Evolutionary conservation across 306 rosid genomes (phyloP).

Genomic region (Cicer yamashitae): DNA sequence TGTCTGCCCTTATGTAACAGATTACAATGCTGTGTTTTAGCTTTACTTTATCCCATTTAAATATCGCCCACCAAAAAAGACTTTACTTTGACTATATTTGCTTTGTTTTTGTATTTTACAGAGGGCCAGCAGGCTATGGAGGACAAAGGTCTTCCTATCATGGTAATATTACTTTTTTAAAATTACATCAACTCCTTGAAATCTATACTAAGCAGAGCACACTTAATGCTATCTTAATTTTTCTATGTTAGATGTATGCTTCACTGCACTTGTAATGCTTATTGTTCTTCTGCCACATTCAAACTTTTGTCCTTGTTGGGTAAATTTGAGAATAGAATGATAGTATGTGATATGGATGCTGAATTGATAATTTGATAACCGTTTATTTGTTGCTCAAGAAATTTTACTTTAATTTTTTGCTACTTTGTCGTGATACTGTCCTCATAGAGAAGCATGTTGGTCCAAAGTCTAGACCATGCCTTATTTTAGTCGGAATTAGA

Average conservation of each 20-base stretch:
- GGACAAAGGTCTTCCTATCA: slow-evolving; percentile 78
- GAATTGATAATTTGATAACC: slow-evolving; percentile 11
- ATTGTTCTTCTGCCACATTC: background rate
- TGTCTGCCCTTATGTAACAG: slow-evolving; percentile 5
- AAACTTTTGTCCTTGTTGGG: background rate
- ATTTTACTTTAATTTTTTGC: background rate
- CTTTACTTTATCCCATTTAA: background rate
- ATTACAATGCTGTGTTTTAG: background rate
- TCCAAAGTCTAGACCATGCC: background rate
- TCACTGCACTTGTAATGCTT: slow-evolving; percentile 13
- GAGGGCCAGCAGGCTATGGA: slow-evolving; percentile 73
- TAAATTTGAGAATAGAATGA: background rate
- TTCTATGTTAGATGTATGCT: slow-evolving; percentile 6
- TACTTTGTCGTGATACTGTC: background rate
- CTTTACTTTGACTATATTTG: slow-evolving; percentile 29
- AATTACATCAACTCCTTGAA: background rate
- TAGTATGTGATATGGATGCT: slow-evolving; percentile 24
- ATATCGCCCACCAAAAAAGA: background rate
- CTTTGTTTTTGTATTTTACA: slow-evolving; percentile 45
- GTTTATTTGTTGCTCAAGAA: slow-evolving; percentile 4
- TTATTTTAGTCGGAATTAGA: background rate
- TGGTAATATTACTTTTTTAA: slow-evolving; percentile 58
- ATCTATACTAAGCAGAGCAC: background rate
- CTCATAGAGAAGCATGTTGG: slow-evolving; percentile 14
- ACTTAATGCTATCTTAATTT: background rate